Percentiles rank a stretch among this genome's conserved stretches.
Evolutionary conservation across 371 early-diverging fungal genomes (phyloP).

Genomic region (Mucor ambiguus): DNA sequence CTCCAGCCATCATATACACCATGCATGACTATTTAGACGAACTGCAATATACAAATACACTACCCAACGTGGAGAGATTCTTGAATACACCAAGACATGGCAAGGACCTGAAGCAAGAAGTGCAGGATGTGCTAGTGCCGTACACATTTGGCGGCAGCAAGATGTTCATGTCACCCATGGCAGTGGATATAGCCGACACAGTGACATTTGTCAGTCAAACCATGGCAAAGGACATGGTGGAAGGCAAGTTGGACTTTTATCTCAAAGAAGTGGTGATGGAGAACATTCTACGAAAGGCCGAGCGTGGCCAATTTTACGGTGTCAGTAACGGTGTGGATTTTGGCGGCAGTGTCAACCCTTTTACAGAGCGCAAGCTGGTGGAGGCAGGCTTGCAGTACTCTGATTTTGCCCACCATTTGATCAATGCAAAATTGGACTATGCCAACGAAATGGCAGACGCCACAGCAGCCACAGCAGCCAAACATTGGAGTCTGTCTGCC

Average conservation of each 20-base stretch:
- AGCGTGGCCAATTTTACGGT: constrained; percentile 56
- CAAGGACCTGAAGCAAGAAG: constrained; percentile 6
- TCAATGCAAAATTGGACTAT: constrained; percentile 19
- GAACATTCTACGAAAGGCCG: constrained; percentile 52
- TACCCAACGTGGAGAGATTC: constrained; percentile 57
- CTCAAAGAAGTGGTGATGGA: constrained; percentile 66
- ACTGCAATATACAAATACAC: constrained; percentile 56
- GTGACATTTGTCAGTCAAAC: constrained; percentile 64
- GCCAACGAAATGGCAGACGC: not conserved
- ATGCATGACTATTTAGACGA: constrained; percentile 69
- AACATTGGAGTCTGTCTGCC: constrained; percentile 26
- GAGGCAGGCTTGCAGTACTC: constrained; percentile 47
- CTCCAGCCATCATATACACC: constrained; percentile 66
- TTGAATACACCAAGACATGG: constrained; percentile 21
- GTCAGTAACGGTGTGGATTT: constrained; percentile 68
- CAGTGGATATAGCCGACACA: constrained; percentile 58
- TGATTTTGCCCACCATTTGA: constrained; percentile 27
- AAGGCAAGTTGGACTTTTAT: constrained; percentile 60
- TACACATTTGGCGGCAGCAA: constrained; percentile 53
- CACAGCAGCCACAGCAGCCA: not conserved
- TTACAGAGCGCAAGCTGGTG: constrained; percentile 43
- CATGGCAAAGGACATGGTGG: constrained; percentile 64
- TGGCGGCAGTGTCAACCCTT: constrained; percentile 51
- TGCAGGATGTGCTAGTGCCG: constrained; percentile 18
- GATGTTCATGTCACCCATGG: constrained; percentile 60